Evolutionary conservation across 164 flowering plant genomes (phyloP).

Genomic region (Vitis rupestris): DNA sequence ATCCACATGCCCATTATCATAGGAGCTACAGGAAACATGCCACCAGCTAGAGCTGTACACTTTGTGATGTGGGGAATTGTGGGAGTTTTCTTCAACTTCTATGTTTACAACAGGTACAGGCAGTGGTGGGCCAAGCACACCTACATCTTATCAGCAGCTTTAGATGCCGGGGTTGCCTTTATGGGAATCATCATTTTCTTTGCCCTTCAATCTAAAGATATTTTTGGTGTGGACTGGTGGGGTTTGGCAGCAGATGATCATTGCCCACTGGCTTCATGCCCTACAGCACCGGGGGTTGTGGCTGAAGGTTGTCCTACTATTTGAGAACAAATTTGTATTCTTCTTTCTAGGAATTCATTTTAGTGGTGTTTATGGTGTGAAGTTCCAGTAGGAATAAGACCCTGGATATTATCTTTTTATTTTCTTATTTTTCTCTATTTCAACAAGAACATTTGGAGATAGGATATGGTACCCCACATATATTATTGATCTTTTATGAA

Average conservation of each 20-base stretch:
- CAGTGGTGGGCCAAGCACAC: slow-evolving; percentile 81
- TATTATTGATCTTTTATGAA: too few species aligned
- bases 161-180: slow-evolving; percentile 76
- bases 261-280: slow-evolving; percentile 66
- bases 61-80: slow-evolving; percentile 46
- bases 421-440: too few species aligned
- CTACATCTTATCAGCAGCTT: slow-evolving; percentile 61
- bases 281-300: slow-evolving; percentile 59
- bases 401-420: too few species aligned
- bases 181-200: slow-evolving; percentile 43
- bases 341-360: too few species aligned
- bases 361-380: too few species aligned
- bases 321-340: not conserved
- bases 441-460: too few species aligned
- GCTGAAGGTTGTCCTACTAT: slow-evolving; percentile 57
- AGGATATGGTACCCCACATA: too few species aligned
- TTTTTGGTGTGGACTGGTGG: slow-evolving; percentile 64
- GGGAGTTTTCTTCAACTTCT: slow-evolving; percentile 59
- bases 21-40: slow-evolving; percentile 36
- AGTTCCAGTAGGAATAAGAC: too few species aligned
- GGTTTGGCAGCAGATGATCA: slow-evolving; percentile 45
- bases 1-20: slow-evolving; percentile 68
- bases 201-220: slow-evolving; percentile 34
- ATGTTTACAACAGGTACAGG: slow-evolving; percentile 44
- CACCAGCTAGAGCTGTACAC: slow-evolving; percentile 56